Evolutionary conservation across 305 asterid species (phyloP).

Genomic region (Fraxinus dipetala): DNA sequence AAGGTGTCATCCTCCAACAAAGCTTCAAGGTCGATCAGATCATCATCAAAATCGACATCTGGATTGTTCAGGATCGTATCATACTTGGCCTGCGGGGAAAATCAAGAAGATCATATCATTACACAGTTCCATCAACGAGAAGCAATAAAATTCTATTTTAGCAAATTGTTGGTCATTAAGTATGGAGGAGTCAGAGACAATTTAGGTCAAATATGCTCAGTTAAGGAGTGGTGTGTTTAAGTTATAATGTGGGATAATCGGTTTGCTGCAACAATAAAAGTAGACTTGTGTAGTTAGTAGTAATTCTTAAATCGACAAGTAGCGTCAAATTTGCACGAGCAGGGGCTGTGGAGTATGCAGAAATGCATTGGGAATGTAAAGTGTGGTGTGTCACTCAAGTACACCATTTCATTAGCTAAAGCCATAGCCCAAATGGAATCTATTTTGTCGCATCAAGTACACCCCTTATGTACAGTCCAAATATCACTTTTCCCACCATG

Average conservation of each 20-base stretch:
- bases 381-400: not conserved
- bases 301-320: not conserved
- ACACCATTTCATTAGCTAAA: not conserved
- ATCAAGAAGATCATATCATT: slow-evolving; percentile 1
- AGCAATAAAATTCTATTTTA: not conserved
- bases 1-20: slow-evolving; percentile 63
- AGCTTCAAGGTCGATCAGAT: slow-evolving; percentile 62
- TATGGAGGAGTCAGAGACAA: not conserved
- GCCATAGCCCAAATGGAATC: slow-evolving; percentile 8
- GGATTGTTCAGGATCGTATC: slow-evolving; percentile 47
- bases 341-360: not conserved
- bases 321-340: not conserved
- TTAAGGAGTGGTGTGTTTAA: not conserved
- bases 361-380: not conserved
- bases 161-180: not conserved
- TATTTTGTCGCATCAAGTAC: not conserved
- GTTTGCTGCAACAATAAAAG: not conserved
- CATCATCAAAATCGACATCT: slow-evolving; percentile 57
- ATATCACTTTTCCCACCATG: not conserved
- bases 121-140: not conserved
- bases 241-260: not conserved
- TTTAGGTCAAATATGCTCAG: not conserved
- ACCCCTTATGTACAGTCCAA: not conserved
- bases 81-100: slow-evolving; percentile 53
- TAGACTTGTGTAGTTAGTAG: not conserved